Conservation (phyloP, 73 alveolate genomes). For the Paraurostyla sp. region DNA sequence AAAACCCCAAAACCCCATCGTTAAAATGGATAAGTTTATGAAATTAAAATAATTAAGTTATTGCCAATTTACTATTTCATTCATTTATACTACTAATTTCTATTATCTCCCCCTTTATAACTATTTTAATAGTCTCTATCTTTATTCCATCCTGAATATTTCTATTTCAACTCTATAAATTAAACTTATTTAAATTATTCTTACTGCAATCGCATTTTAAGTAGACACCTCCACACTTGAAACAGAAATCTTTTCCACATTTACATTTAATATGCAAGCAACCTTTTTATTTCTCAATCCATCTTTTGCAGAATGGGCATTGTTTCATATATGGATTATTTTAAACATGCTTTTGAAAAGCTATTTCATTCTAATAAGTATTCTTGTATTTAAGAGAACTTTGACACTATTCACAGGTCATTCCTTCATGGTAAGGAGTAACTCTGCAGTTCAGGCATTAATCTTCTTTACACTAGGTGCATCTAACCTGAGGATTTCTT, state of each 20-base stretch:
- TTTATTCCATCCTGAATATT: too few species aligned
- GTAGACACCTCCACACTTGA: conserved; percentile 46
- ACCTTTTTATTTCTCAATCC: conserved; percentile 13
- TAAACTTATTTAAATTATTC: not conserved
- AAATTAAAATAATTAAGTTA: too few species aligned
- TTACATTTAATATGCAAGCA: conserved; percentile 31
- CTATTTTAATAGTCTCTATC: too few species aligned
- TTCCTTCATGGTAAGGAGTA: conserved; percentile 71
- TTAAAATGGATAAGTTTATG: too few species aligned
- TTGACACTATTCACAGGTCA: conserved; percentile 77
- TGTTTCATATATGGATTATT: not conserved
- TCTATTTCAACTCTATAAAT: too few species aligned
- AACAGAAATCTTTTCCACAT: conserved; percentile 43
- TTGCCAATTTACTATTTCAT: too few species aligned
- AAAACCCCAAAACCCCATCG: too few species aligned
- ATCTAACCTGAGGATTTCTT: conserved; percentile 61
- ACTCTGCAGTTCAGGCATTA: conserved; percentile 80
- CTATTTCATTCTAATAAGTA: conserved; percentile 51
- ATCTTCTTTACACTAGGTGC: conserved; percentile 75
- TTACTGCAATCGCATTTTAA: conserved; percentile 29
- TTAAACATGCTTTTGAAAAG: conserved; percentile 64
- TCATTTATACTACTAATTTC: too few species aligned
- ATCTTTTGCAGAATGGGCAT: conserved; percentile 38
- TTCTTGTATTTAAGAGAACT: not conserved
- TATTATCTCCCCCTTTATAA: too few species aligned